Evolutionary conservation across 768 basidiomycete genomes (phyloP), one percentile per base, ranked within the genome.

Genomic region (Lentinula aciculospora): DNA sequence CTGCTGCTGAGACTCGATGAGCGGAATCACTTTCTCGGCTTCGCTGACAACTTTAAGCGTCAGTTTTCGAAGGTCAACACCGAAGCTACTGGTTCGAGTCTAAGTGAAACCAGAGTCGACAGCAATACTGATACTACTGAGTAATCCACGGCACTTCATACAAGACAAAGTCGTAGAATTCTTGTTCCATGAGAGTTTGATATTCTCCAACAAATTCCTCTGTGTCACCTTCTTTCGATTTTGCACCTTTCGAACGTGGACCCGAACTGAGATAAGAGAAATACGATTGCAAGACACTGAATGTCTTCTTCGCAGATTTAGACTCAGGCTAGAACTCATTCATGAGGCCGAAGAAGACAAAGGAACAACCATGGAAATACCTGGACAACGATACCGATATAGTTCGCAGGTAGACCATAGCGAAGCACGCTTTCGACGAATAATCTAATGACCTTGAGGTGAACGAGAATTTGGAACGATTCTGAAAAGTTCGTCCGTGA

Each of bases 401-500:
- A 99, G 64, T 92, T 87, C 1, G 95, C 92, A 3, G 97, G 97
- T 9, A 98, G 76, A 54, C 97, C 97, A 69, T 98, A 98, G 63
- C 96, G 82, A 42, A 99, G 79, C 19, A 98, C 95, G 57, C 92
- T 94, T 74, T 99, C 97, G 21, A 96, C 86, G 65, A 95, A 98
- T 15, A 97, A 76, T 9, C 93, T 86, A 15, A 97, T 72, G 50
- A 96, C 81, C 72, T 98, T 98, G 63, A 98, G 77, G 67, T 98
- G 97, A 0, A 95, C 91, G 19, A 98, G 79, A 53, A 96, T 78
- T 69, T 98, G 92, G 74, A 94, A 94, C 4, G 94, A 86, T 74
- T 99, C 97, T 0, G 94, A 95, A 70, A 98, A 99, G 72, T 96
- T 98, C 53, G 92, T 97, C 56, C 97, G 81, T 36, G 95, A 86